Base-by-base conservation (phyloP, 306 rosid genomes). In the Oemleria cerasiformis region DNA sequence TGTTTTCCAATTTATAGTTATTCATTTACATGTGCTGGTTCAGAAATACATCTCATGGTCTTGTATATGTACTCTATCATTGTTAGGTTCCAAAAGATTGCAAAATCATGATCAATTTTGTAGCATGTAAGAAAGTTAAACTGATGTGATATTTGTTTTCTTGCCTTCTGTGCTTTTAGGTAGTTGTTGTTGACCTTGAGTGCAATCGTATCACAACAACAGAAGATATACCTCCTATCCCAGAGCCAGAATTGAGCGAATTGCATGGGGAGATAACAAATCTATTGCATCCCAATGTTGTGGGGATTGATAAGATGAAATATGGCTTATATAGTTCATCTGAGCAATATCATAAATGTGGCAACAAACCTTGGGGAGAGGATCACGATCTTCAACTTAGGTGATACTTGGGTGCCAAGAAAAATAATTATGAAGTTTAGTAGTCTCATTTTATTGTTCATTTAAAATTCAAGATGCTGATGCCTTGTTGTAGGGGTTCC, bases 191-290 rank as follows among this genome's bases (percentile, higher is more conserved):
- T 87, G 97, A 94, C 83, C 99, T 94, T 68, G 99, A 88, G 65
- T 85, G 78, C 81, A 94, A 94, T 80, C 82, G 82, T 59, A 88
- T 91, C 76, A 84, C 97, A 56, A 91, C 96, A 38, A 54, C 97
- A 16, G 99, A 94, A 83, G 99, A 94, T 65, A 91, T 94, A 74
- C 99, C 99, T n/a, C 85, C 92, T 72, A 82, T 94, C 81, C 99
- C 99, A 20, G 96, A 91, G 81, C 99, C 96, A 56, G 99, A 94
- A 76, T 77, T 82, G 40, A 83, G 91, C 79, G 53, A 80, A 74
- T 81, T 94, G 75, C 99, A 92, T 81, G 83, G 82, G 41, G 99
- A 94, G 70, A 79, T 94, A 68, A 73, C 78, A 82, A 86, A 88
- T 79, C 85, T 91, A 50, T 61, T 94, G 85, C 82, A 75, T 77